phyloP scores from a whole-genome alignment of 805 yeast genomes.

The Starmerella floris region DNA sequence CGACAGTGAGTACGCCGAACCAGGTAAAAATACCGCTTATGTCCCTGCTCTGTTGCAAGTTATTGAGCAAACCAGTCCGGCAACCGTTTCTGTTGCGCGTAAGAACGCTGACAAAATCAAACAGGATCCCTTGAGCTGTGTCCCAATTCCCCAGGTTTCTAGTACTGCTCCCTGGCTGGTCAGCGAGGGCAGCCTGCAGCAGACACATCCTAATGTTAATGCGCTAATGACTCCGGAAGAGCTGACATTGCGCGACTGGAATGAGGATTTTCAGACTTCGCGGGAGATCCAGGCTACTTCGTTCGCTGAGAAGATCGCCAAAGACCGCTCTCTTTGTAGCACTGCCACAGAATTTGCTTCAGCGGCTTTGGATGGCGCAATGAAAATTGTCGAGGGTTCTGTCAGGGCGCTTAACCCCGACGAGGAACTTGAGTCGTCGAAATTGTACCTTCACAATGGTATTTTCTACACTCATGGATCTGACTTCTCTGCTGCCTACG shows the following conservation, averaged over 20 bases:
- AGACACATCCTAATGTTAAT: constrained; percentile 4
- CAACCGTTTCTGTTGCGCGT: constrained; percentile 28
- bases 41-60: constrained; percentile 45
- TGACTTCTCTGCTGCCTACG: constrained; percentile 55
- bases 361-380: constrained; percentile 67
- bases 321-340: constrained; percentile 64
- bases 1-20: constrained; percentile 36
- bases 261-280: constrained; percentile 76
- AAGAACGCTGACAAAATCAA: constrained; percentile 11
- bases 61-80: constrained; percentile 52
- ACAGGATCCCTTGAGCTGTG: constrained; percentile 22
- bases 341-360: constrained; percentile 62
- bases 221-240: constrained; percentile 9
- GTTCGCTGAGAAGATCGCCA: constrained; percentile 52
- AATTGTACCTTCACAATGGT: constrained; percentile 64
- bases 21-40: constrained; percentile 11
- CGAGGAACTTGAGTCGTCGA: constrained; percentile 42
- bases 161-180: constrained; percentile 60
- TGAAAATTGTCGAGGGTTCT: constrained; percentile 60
- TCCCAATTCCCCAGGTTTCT: constrained; percentile 41
- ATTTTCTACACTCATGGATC: constrained; percentile 74
- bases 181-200: not conserved
- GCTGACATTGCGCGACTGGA: constrained; percentile 58
- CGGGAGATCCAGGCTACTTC: constrained; percentile 51
- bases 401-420: constrained; percentile 68